Evolutionary conservation across 2,329 filamentous ascomycete species (phyloP), one percentile per base, ranked within the genome.

Genomic region (Hypoxylon rubiginosum): DNA sequence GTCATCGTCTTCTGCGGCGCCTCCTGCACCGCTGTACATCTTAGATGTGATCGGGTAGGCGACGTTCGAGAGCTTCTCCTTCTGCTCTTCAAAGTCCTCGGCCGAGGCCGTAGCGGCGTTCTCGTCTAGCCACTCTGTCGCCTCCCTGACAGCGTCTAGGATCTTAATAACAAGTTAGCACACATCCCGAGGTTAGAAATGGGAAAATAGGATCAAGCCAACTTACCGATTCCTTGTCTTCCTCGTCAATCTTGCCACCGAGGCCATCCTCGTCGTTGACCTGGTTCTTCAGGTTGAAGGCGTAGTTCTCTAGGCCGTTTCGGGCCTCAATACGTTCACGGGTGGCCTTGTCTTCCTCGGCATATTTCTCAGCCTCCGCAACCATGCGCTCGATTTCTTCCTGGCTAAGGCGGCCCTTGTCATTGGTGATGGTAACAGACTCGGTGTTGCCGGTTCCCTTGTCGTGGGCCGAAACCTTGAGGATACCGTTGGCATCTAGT

Each of bases 321-420:
- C 95, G 92, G 75, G 94, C 91, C 86, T 97, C 94, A 75, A 99
- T 97, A 85, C 94, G 94, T 86, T 96, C 93, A 80, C 94, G 93
- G 78, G 93, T 97, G 70, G 94, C 94, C 90, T 98, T 98, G 87
- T 99, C 96, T 85, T 98, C 96, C 82, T 99, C 96, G 79, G 96
- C 96, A 81, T 94, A 98, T 85, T 97, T 93, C 90, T 98, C 96
- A 67, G 96, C 96, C 84, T 99, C 96, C 74, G 91, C 90, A 71
- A 99, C 94, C 96, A 99, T 99, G 82, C 96, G 96, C 82, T 98
- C 95, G 75, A 99, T 99, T 83, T 99, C 96, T 75, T 99, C 96
- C 78, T 92, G 91, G 76, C 92, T 94, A 56, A 99, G 91, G 81
- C 96, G 95, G 74, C 96, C 96, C 91, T 98, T 98, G 85, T 99